Conservation (phyloP, 805 yeast genomes). For the Martiniozyma abietophila region DNA sequence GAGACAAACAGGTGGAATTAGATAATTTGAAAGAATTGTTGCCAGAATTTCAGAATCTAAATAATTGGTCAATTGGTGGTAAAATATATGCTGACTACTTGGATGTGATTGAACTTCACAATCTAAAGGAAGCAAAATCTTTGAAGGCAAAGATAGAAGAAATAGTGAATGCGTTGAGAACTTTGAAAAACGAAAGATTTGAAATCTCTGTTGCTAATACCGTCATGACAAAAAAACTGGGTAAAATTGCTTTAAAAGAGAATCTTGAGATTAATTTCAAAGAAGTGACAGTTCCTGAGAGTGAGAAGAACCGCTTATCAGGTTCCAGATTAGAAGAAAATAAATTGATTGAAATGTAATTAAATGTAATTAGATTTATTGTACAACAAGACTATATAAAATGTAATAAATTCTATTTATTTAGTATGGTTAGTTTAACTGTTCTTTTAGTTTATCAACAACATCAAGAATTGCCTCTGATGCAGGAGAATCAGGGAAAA, state of each 20-base stretch:
- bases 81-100: constrained; percentile 48
- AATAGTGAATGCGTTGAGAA: too few relatives aligned
- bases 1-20: constrained; percentile 24
- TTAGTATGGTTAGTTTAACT: too few relatives aligned
- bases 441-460: too few relatives aligned
- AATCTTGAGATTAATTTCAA: constrained; percentile 23
- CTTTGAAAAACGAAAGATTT: too few relatives aligned
- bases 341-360: too few relatives aligned
- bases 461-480: constrained; percentile 77
- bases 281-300: constrained; percentile 35
- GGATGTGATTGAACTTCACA: constrained; percentile 17
- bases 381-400: too few relatives aligned
- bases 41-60: constrained; percentile 33
- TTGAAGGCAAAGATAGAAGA: too few relatives aligned
- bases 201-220: constrained; percentile 41
- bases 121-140: constrained; percentile 12
- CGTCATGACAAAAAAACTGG: constrained; percentile 42
- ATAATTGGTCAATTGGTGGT: constrained; percentile 49
- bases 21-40: constrained; percentile 29
- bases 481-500: constrained; percentile 88
- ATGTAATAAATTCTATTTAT: too few relatives aligned
- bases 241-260: constrained; percentile 29
- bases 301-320: constrained; percentile 34
- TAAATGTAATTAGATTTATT: too few relatives aligned
- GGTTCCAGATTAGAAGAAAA: too few relatives aligned